Percentiles rank a stretch among this genome's conserved stretches.
Evolutionary conservation across 108 stramenopile species (phyloP).

Genomic region (Cyclotella cryptica): DNA sequence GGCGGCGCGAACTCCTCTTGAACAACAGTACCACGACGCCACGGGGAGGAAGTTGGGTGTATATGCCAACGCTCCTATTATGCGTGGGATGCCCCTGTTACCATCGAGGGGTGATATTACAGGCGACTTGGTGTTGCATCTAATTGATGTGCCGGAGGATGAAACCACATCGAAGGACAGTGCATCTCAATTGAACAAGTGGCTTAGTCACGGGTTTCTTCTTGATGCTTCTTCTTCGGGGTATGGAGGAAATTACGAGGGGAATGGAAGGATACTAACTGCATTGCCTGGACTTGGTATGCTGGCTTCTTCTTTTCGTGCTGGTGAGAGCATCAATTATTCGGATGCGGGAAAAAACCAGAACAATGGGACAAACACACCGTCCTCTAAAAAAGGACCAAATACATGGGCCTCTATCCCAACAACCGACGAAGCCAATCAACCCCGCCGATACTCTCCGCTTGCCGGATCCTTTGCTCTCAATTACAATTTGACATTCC

Average conservation of each 20-base stretch:
- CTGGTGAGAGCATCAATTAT: neutral
- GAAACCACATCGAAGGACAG: neutral
- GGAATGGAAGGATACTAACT: conserved; percentile 18
- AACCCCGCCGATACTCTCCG: conserved; percentile 25
- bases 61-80: neutral
- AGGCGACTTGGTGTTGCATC: conserved; percentile 34
- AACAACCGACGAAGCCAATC: conserved; percentile 34
- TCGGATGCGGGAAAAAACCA: neutral
- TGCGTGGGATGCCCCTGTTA: conserved; percentile 14
- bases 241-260: conserved; percentile 46
- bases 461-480: conserved; percentile 43
- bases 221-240: conserved; percentile 29
- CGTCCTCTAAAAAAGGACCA: conserved; percentile 5
- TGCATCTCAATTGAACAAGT: conserved; percentile 14
- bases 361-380: neutral
- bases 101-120: conserved; percentile 11
- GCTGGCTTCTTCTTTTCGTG: conserved; percentile 15
- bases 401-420: conserved; percentile 43
- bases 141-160: conserved; percentile 27
- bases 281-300: conserved; percentile 34
- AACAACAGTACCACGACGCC: neutral
- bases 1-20: neutral
- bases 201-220: conserved; percentile 20
- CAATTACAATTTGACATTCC: conserved; percentile 43
- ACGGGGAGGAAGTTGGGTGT: conserved; percentile 7